phyloP scores from a whole-genome alignment of 1,139 yeast genomes.

The Geotrichum fermentans region DNA sequence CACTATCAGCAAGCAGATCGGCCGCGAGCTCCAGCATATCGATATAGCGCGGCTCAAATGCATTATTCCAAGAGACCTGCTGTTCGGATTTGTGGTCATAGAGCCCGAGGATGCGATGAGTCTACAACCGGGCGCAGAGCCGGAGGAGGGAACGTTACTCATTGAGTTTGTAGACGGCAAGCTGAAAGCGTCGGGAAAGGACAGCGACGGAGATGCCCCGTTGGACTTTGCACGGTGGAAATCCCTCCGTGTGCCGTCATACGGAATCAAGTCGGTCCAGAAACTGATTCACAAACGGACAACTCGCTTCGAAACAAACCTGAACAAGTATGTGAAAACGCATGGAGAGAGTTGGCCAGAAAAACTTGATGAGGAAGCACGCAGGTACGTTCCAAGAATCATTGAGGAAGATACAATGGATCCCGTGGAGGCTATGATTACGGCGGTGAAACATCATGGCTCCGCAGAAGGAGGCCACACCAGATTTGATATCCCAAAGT shows the following conservation, averaged over 20 bases:
- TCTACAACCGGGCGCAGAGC: slow-evolving; percentile 25
- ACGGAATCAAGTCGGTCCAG: slow-evolving; percentile 49
- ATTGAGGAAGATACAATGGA: slow-evolving; percentile 18
- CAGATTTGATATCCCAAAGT: slow-evolving; percentile 39
- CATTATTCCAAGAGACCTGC: slow-evolving; percentile 64
- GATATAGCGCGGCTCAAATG: slow-evolving; percentile 63
- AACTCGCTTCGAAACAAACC: slow-evolving; percentile 46
- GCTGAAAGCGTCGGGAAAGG: slow-evolving; percentile 34
- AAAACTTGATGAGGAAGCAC: slow-evolving; percentile 39
- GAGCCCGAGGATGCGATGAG: slow-evolving; percentile 33
- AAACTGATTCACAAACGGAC: slow-evolving; percentile 58
- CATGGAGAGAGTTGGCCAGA: slow-evolving; percentile 40
- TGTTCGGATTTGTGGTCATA: slow-evolving; percentile 58
- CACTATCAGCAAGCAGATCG: slow-evolving; percentile 44
- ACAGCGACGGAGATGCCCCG: background rate
- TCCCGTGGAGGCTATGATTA: slow-evolving; percentile 25
- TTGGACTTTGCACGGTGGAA: slow-evolving; percentile 5
- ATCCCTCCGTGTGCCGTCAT: slow-evolving; percentile 42
- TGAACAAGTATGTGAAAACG: slow-evolving; percentile 39
- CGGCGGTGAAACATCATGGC: slow-evolving; percentile 7
- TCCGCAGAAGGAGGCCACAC: slow-evolving; percentile 6
- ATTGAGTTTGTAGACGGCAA: slow-evolving; percentile 77
- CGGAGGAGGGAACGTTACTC: slow-evolving; percentile 50
- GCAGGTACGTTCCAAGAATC: slow-evolving; percentile 43
- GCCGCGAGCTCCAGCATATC: slow-evolving; percentile 27